Evolutionary conservation across 768 basidiomycete species (phyloP), one percentile per base, ranked within the genome.

Genomic region (Boletus fagicola): DNA sequence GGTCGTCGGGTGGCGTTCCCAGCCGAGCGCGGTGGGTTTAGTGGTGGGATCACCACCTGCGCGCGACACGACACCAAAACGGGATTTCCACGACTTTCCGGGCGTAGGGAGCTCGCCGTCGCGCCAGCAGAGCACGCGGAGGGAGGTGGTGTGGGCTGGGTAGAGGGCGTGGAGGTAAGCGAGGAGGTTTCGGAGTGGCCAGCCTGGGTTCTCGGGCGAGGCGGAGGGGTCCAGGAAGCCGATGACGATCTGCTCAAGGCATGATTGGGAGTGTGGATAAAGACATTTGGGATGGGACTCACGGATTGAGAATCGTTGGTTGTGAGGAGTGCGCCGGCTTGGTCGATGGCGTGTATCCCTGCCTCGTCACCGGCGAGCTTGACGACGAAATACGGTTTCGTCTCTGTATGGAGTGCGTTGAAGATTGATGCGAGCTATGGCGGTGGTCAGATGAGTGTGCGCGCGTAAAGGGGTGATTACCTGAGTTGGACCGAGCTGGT

Each of bases 171-270:
- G 79, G 15, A 98, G 84, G 71, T 88, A 94, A 16, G 88, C 83
- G 11, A 98, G 87, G 58, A 95, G 81, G 68, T 98, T 98, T 44
- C 96, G 88, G 7, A 98, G 80, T 0, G 94, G 92, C 96, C 96
- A 96, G 18, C 92, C 94, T 1, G 90, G 91, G 57, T 88, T 86
- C 5, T 80, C 68, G 0, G 82, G 75, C 44, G 84, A 77, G 0
- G 94, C 86, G 0, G 94, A 97, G 4, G 96, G 93, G 67, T 99
- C 97, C 49, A 88, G 65, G 70, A 94, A 92, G 3, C 77, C 84
- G 16, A 95, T 71, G 1, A 79, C 58, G n/a, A 75, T 71, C 80
- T 83, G 58, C 0, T 40, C 13, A 3, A 43, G 24, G 1, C 54
- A 65, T 31, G 16, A 10, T 74, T 66, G 75, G 59, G 13, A 11